Evolutionary conservation across 805 yeast genomes (phyloP), one percentile per base, ranked within the genome.

Genomic region (Hanseniaspora lindneri): DNA sequence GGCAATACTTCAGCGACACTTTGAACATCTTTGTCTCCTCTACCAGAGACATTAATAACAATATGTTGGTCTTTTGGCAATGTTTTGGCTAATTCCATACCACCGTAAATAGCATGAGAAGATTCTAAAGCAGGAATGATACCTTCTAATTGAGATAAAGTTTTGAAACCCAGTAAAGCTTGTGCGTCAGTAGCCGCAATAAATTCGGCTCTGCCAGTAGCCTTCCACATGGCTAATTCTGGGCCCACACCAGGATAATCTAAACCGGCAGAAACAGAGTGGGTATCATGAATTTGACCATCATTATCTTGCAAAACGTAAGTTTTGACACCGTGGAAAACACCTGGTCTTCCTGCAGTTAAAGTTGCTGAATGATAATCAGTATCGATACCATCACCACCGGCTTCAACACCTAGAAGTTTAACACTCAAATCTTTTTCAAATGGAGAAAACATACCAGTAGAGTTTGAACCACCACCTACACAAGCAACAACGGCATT

Each of bases 211-310:
- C 99, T 79, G 24, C 96, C 96, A 53, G 82, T 80, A 48, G 81
- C 80, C 66, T 89, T 89, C 97, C 97, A 92, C 63, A 74, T 77
- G 2, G 97, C 94, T 56, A 92, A 73, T 68, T 92, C 97, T 28
- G 99, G 99, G 39, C 99, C 99, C 41, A 92, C 99, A 67, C 96
- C 99, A 23, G 99, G 99, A 64, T 92, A 92, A 67, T 92, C 99
- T 59, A 92, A 74, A 56, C 99, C 99, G 34, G 99, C 99, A 54
- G 96, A 85, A 33, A 92, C 94, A 20, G 97, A 89, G 65, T 92
- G 97, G 10, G 99, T 92, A 62, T 92, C 98, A 56, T 83, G 94
- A 52, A 92, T 85, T 70, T 92, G 99, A 47, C 99, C 99, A 63
- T 92, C 97, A 16, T 63, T 58, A 59, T 81, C 84, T 69, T 92